Evolutionary conservation across 2,329 filamentous ascomycete species (phyloP).

Genomic region (Tympanopsis confertula): DNA sequence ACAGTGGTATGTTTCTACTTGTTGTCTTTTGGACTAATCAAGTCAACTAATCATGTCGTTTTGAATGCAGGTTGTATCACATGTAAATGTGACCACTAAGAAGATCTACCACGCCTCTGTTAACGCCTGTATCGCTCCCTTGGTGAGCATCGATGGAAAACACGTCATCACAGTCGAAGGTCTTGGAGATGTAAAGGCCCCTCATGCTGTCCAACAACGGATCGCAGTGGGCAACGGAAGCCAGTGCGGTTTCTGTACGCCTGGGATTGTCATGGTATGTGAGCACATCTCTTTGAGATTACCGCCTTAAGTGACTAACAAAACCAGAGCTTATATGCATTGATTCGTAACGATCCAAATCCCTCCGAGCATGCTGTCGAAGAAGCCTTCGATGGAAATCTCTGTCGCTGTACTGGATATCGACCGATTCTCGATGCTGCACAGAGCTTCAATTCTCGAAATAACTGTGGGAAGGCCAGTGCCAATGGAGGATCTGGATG

Average conservation of each 20-base stretch:
- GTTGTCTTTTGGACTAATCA: background rate
- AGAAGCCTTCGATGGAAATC: constrained; percentile 92
- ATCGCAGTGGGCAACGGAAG: constrained; percentile 86
- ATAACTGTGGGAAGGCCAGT: constrained; percentile 35
- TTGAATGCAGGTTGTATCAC: constrained; percentile 57
- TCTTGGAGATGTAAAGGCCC: constrained; percentile 76
- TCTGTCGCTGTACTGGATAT: constrained; percentile 93
- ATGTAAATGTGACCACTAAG: constrained; percentile 84
- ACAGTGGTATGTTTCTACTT: constrained; percentile 51
- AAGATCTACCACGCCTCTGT: constrained; percentile 93
- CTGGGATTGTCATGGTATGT: constrained; percentile 72
- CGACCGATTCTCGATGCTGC: constrained; percentile 87
- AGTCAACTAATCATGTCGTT: background rate
- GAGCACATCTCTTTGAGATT: background rate
- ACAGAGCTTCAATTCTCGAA: constrained; percentile 59
- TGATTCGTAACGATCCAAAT: constrained; percentile 70
- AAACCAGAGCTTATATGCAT: constrained; percentile 68
- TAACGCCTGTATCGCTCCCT: constrained; percentile 86
- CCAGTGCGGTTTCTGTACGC: constrained; percentile 90
- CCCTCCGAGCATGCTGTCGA: constrained; percentile 78
- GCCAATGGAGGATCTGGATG: constrained; percentile 45
- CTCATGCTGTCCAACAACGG: constrained; percentile 82
- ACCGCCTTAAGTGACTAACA: background rate
- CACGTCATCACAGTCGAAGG: constrained; percentile 97
- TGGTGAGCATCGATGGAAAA: constrained; percentile 90